Percentiles rank a stretch among this genome's conserved stretches.
Evolutionary conservation across 768 basidiomycete species (phyloP).

Genomic region (Pulveroboletus ravenelii): DNA sequence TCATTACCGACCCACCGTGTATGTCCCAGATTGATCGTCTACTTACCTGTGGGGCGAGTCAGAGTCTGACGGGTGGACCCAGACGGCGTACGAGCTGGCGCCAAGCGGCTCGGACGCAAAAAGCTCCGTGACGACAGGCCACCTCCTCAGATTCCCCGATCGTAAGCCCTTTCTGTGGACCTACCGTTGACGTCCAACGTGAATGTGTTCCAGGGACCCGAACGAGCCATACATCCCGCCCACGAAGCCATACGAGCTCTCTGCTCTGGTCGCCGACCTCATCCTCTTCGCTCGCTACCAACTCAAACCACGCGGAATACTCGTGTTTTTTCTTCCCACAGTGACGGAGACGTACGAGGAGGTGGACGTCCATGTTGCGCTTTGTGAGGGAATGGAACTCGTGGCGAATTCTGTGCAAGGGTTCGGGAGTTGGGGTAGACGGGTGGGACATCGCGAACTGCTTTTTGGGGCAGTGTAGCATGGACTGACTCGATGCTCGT

Average conservation of each 20-base stretch:
- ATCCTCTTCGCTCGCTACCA: slow-evolving; percentile 78
- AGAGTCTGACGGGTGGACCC: slow-evolving; percentile 1
- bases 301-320: slow-evolving; percentile 77
- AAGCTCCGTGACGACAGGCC: slow-evolving; percentile 32
- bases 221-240: slow-evolving; percentile 81
- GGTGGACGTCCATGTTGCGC: slow-evolving; percentile 72
- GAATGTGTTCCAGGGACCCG: slow-evolving; percentile 26
- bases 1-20: slow-evolving; percentile 95
- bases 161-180: slow-evolving; percentile 34
- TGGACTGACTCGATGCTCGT: slow-evolving; percentile 3
- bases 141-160: slow-evolving; percentile 34
- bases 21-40: slow-evolving; percentile 26
- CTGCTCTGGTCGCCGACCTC: slow-evolving; percentile 75
- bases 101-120: slow-evolving; percentile 74
- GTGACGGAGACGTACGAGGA: slow-evolving; percentile 89
- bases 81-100: slow-evolving; percentile 92
- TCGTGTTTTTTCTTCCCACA: slow-evolving; percentile 95
- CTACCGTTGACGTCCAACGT: background rate
- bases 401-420: slow-evolving; percentile 87
- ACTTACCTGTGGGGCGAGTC: background rate
- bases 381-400: slow-evolving; percentile 85
- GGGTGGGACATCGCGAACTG: slow-evolving; percentile 48
- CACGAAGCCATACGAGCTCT: slow-evolving; percentile 88
- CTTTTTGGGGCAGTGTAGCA: background rate
- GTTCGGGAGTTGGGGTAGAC: slow-evolving; percentile 92